Percentiles rank a stretch among this genome's conserved stretches.
Evolutionary conservation across 352 stramenopile genomes (phyloP).

Genomic region (Phytopythium aichiense): DNA sequence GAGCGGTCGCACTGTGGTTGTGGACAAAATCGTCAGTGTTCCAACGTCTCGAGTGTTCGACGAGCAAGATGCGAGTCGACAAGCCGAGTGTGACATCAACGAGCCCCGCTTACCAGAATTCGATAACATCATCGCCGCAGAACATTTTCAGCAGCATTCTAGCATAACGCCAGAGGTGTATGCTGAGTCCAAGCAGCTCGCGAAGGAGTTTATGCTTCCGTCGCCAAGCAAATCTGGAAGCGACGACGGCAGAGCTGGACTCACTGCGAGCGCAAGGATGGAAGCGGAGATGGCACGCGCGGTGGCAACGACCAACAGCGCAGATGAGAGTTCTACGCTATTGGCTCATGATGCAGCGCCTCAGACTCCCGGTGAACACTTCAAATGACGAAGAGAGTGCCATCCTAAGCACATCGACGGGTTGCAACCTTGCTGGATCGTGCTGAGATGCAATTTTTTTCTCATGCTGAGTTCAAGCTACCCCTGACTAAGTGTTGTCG

Average conservation of each 20-base stretch:
- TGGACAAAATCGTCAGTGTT: slow-evolving; percentile 60
- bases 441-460: no score
- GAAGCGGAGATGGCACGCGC: slow-evolving; percentile 2
- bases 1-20: slow-evolving; percentile 49
- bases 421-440: no score
- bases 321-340: no score
- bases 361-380: no score
- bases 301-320: background rate
- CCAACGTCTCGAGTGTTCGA: background rate
- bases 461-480: no score
- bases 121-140: background rate
- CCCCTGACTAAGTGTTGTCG: no score
- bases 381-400: no score
- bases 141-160: background rate
- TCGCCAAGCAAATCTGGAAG: background rate
- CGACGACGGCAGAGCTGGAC: background rate
- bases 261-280: background rate
- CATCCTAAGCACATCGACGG: no score
- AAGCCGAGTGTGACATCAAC: background rate
- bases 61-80: background rate
- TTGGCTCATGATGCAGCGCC: no score
- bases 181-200: background rate
- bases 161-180: background rate
- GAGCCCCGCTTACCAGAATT: background rate
- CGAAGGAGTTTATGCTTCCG: slow-evolving; percentile 5